A percentile compares a stretch with the other conserved stretches of the same genome.
These are phyloP conservation scores for Helicocarpus griseus DNA, from an alignment of 2,329 filamentous ascomycete genomes.

Conservation along the genomic window DNA sequence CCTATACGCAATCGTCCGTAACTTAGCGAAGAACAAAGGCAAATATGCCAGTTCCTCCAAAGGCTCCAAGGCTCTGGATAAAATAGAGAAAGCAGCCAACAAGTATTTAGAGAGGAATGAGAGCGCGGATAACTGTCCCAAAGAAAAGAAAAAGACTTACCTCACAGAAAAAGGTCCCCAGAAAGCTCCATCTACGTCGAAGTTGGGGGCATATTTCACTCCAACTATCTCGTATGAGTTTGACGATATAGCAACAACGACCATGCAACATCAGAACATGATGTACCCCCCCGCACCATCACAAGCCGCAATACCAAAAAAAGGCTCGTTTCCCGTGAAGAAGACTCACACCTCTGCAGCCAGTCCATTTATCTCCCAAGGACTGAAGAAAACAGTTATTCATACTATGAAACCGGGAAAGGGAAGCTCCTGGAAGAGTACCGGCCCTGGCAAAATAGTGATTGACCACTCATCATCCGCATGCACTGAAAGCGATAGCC, in stretches of 20 bases:
- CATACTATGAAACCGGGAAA: neutral
- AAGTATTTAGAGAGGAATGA: constrained; percentile 38
- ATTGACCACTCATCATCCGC: neutral
- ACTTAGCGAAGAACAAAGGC: constrained; percentile 8
- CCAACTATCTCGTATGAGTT: neutral
- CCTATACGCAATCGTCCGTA: constrained; percentile 10
- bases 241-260: neutral
- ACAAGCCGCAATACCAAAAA: neutral
- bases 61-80: constrained; percentile 39
- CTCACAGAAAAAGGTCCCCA: neutral
- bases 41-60: constrained; percentile 20
- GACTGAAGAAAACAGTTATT: neutral
- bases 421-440: neutral
- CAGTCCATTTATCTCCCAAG: neutral
- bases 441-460: neutral
- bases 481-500: neutral
- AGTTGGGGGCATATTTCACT: neutral
- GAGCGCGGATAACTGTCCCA: neutral
- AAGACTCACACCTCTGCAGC: neutral
- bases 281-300: neutral
- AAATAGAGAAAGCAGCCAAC: constrained; percentile 43
- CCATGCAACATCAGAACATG: neutral
- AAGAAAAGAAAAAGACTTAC: constrained; percentile 1
- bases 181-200: neutral
- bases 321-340: neutral